These are phyloP conservation scores for Delitschia confertaspora DNA, from an alignment of 495 filamentous ascomycete genomes.

Conservation along the genomic window DNA sequence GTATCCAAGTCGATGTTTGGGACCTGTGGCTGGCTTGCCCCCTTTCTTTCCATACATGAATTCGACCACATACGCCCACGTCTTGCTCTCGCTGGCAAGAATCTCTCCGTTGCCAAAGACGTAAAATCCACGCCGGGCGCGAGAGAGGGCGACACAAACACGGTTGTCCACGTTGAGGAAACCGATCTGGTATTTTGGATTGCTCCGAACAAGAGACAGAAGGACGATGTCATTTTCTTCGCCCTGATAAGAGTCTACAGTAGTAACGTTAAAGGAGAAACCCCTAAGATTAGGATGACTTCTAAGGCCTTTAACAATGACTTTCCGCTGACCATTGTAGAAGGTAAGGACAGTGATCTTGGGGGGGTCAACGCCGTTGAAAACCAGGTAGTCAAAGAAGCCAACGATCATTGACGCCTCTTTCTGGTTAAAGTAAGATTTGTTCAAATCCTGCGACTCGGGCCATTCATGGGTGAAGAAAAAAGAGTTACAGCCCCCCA, in stretches of 20 bases:
- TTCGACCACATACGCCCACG: constrained; percentile 33
- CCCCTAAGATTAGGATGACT: constrained; percentile 42
- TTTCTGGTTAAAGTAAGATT: constrained; percentile 60
- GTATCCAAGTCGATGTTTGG: constrained; percentile 31
- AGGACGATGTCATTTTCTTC: constrained; percentile 86
- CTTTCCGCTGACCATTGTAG: constrained; percentile 78
- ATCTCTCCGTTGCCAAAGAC: constrained; percentile 70
- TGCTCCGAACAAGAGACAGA: constrained; percentile 76
- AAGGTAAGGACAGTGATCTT: constrained; percentile 80
- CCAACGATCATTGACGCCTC: constrained; percentile 72
- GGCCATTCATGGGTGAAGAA: constrained; percentile 65
- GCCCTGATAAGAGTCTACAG: constrained; percentile 90
- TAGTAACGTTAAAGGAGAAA: constrained; percentile 56
- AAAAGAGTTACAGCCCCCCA: constrained; percentile 60
- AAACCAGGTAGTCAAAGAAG: constrained; percentile 62
- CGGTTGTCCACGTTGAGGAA: constrained; percentile 70
- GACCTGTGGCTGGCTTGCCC: constrained; percentile 2
- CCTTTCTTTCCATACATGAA: constrained; percentile 28
- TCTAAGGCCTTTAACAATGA: constrained; percentile 47
- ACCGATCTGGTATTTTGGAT: constrained; percentile 46
- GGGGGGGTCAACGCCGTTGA: constrained; percentile 49
- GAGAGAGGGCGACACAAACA: constrained; percentile 79
- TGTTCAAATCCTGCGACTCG: constrained; percentile 55
- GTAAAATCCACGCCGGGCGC: constrained; percentile 77
- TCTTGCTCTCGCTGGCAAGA: constrained; percentile 38